Base-by-base conservation (phyloP, 2,329 filamentous ascomycete species). In the Aspergillus neoniger region DNA sequence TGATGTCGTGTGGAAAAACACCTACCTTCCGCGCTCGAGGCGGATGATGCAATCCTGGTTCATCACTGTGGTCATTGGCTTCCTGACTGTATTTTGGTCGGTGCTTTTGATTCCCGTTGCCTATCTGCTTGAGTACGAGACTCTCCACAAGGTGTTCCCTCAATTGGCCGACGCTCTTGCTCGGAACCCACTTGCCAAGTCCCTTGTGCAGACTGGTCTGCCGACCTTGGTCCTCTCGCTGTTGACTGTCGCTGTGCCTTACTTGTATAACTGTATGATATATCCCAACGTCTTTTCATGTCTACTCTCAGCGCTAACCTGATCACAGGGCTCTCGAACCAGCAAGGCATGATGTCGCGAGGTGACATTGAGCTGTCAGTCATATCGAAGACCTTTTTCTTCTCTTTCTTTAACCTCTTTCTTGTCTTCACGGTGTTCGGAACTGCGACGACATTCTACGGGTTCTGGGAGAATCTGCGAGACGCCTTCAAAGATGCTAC, bases 351-450 rank as follows among this genome's bases (percentile, higher is more conserved):
- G 88, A 91, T 96, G 55, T 98, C 95, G 0, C 91, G 92, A 68
- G 92, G 92, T 48, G 95, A 99, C 63, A 88, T 99, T 21, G 95
- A 98, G 76, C 83, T 99, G 6, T 98, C 95, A 0, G 84, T 96
- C 48, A 94, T 99, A 66, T 96, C 92, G 57, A 99, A 99, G 80
- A 99, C 98, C 77, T 99, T 98, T 79, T 96, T 98, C 83, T 99
- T 99, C 74, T 93, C 91, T 9, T 99, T 99, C 77, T 98, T 99
- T 85, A 99, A 99, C 78, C 91, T 98, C 59, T 99, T 99, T 78
- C 85, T 98, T 54, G 86, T 98, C 48, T 97, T 98, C 74, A 96
- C 94, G 1, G 85, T 95, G 25, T 91, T 96, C 49, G 91, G 90
- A 57, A 92, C 92, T 4, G 91, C 87, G 1, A 87, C 89, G 41